Evolutionary conservation across 1,284 basidiomycete genomes (phyloP), one percentile per base, ranked within the genome.

Genomic region (Porodaedalea pini): DNA sequence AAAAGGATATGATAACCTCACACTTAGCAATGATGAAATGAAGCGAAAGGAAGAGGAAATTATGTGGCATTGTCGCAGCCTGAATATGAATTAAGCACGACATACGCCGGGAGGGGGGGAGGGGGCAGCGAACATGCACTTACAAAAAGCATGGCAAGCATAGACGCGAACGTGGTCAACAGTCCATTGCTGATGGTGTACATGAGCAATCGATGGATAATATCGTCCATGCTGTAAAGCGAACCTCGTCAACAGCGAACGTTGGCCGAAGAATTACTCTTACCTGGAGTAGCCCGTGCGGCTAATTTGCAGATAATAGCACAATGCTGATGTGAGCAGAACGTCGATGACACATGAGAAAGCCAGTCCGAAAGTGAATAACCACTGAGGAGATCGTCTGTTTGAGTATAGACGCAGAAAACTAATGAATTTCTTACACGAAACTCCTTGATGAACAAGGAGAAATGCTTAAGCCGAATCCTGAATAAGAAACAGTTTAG

Each of bases 1-100:
- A 41, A 21, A 17, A 3, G 21, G 6, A 11, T 10, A 23, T 4
- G 11, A 45, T 17, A 4, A 2, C 45, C 47, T 51, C 25, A 60
- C 58, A 51, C 40, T 60, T 60, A 17, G 54, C 49, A 11, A 60
- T 52, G 15, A 60, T 47, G 31, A 60, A 60, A 53, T 60, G 58
- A 15, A 60, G n/a, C 11, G 54, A 51, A 17, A 60, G 48, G 41
- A 60, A 60, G 19, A 60, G 32, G 34, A 60, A 60, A 47, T 56
- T 60, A 19, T 53, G 37, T 11, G 58, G 48, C 32, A 56, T 47
- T 15, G 54, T 41, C 17, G 49, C 54, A 29, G 58, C 58, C 58
- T 60, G 29, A 13, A 11, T 4, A 17, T 13, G 13, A 8, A 31
- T 15, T 47, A 32, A 47, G 45, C 15, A 8, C 23, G 13, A n/a